A percentile compares a stretch with the other conserved stretches of the same genome.
These are phyloP conservation scores for Zygosaccharomyces lentus DNA, from an alignment of 805 yeast species.

Conservation along the genomic window DNA sequence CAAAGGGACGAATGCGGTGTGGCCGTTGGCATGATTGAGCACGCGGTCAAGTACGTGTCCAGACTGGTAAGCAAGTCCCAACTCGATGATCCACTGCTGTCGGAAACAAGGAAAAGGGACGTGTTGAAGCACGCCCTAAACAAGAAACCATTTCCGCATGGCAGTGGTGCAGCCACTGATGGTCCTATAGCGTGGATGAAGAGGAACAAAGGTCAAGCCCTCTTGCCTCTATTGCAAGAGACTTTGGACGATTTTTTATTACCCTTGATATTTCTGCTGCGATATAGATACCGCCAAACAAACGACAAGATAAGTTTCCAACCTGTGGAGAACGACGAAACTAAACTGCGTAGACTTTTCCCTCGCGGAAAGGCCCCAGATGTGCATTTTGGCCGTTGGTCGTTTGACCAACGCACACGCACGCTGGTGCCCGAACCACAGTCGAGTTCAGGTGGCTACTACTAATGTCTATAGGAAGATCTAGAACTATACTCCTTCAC, in stretches of 20 bases:
- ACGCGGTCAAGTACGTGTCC: slow-evolving; percentile 17
- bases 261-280: slow-evolving; percentile 26
- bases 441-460: slow-evolving; percentile 7
- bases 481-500: slow-evolving; percentile 30
- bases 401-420: slow-evolving; percentile 14
- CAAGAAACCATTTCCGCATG: slow-evolving; percentile 1
- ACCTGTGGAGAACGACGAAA: slow-evolving; percentile 18
- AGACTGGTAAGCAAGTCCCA: slow-evolving; percentile 17
- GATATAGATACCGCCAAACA: slow-evolving; percentile 29
- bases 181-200: slow-evolving; percentile 2
- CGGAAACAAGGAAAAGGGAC: slow-evolving; percentile 15
- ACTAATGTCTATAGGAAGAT: slow-evolving; percentile 7
- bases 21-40: slow-evolving; percentile 31
- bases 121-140: slow-evolving; percentile 10
- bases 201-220: slow-evolving; percentile 4
- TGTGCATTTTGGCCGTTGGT: slow-evolving; percentile 23
- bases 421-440: slow-evolving; percentile 1
- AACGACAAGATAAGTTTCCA: slow-evolving; percentile 31
- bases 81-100: slow-evolving; percentile 15
- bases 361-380: slow-evolving; percentile 31
- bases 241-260: slow-evolving; percentile 28
- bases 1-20: slow-evolving; percentile 24
- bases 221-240: slow-evolving; percentile 25
- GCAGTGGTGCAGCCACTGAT: background rate
- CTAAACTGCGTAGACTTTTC: slow-evolving; percentile 13